Percentiles rank a stretch among this genome's conserved stretches.
These are phyloP conservation scores for Nepenthes alata DNA, from an alignment of 179 eudicot genomes.

Conservation along the genomic window DNA sequence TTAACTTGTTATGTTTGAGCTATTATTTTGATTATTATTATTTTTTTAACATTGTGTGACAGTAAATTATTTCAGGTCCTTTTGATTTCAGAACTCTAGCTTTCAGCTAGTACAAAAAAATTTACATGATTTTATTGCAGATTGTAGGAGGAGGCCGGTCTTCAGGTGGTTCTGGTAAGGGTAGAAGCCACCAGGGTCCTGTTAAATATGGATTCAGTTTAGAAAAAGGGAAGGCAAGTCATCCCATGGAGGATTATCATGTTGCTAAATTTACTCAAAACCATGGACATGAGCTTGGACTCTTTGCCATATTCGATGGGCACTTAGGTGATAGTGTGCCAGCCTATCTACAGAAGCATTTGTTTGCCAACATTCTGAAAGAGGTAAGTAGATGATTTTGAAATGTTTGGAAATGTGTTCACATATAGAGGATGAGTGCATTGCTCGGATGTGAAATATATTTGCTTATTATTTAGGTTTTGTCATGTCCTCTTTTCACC, in stretches of 20 bases:
- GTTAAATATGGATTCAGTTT: constrained; percentile 64
- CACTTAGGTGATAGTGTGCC: constrained; percentile 82
- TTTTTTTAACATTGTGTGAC: no score
- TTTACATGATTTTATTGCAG: constrained; percentile 11
- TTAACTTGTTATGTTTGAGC: no score
- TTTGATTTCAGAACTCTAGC: no score
- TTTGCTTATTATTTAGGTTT: not conserved
- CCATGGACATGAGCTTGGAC: constrained; percentile 61
- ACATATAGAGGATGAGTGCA: not conserved
- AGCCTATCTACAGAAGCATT: constrained; percentile 74
- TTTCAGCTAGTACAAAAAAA: no score
- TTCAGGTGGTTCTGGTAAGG: constrained; percentile 55
- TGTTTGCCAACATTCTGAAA: constrained; percentile 63
- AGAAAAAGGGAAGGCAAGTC: constrained; percentile 77
- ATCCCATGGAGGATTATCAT: constrained; percentile 90
- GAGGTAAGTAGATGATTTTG: constrained; percentile 35
- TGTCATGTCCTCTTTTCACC: not conserved
- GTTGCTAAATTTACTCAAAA: constrained; percentile 56
- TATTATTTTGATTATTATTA: no score
- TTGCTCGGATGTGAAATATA: not conserved
- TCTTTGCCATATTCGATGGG: constrained; percentile 81
- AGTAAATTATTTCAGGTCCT: no score
- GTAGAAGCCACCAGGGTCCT: constrained; percentile 43
- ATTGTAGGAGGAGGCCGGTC: constrained; percentile 51
- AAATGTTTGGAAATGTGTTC: not conserved